Percentiles rank a stretch among this genome's conserved stretches.
Conservation (phyloP, 192 early-diverging fungal species). For the Oehlia diaphana region DNA sequence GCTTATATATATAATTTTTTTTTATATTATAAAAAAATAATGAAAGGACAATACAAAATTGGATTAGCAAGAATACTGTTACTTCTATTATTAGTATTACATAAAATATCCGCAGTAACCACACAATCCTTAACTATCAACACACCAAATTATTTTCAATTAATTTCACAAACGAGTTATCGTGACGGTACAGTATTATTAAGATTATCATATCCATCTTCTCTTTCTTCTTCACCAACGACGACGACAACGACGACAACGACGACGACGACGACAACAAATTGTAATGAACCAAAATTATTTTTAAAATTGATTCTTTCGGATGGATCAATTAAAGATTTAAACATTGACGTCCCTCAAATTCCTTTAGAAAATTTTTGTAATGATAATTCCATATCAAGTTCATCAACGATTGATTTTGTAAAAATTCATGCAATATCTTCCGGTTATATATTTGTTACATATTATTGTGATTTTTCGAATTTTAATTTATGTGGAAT, state of each 20-base stretch:
- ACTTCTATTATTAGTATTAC: not conserved
- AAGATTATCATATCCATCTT: not conserved
- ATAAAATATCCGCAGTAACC: not conserved
- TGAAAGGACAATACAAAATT: not conserved
- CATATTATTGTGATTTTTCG: not conserved
- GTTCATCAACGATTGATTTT: not conserved
- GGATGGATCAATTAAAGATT: not conserved
- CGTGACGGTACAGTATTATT: not conserved
- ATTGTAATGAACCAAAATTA: not conserved
- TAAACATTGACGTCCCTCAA: not conserved
- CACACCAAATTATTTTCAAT: not conserved
- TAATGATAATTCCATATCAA: not conserved
- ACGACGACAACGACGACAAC: too few relatives aligned
- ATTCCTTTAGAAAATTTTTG: not conserved
- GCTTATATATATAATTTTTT: too few relatives aligned
- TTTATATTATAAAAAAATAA: not conserved
- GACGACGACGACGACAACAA: not conserved
- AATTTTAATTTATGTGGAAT: not conserved
- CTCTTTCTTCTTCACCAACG: not conserved
- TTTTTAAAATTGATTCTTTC: slow-evolving; percentile 1
- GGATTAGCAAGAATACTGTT: not conserved
- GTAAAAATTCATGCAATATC: not conserved
- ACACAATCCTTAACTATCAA: not conserved
- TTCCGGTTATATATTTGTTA: not conserved
- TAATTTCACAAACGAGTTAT: not conserved